Base-by-base conservation (phyloP, 1,139 yeast species). In the Candida albicans region DNA sequence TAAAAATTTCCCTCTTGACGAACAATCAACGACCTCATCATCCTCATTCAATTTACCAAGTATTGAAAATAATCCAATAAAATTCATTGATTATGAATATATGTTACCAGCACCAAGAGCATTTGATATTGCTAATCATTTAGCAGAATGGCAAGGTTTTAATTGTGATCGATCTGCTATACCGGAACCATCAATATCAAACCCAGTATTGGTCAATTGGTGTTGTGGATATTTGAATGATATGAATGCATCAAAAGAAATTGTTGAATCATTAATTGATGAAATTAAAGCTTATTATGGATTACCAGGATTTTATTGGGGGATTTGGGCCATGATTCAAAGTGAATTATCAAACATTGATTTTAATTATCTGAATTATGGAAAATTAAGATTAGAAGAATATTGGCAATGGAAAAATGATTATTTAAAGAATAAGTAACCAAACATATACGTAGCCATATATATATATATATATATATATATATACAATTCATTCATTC, bases 101-200 rank as follows among this genome's bases (percentile, higher is more conserved):
- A 82, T 87, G 77, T 73, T 84, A 55, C 87, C 87, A 2, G 88
- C 89, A 1, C 91, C 95, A 2, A 65, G 93, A 45, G 93, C 88
- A 0, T 87, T 85, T 59, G 95, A 87, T 58, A 80, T 87, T 18
- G 89, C 95, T n/a, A 87, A 87, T 58, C 95, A 87, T 62, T 81
- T 87, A 53, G 84, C 86, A 59, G 95, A 87, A 63, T 87, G 93
- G 93, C 95, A 87, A 58, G 95, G 95, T 1, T 85, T 84, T 54
- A 81, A 82, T 49, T 87, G 95, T 61, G 80, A 82, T 50, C 71
- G 78, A 22, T 64, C 71, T 10, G 76, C 78, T 7, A 82, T 86
- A 33, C 91, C 89, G 0, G 60, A 61, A 8, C 86, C 87, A 1
- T 44, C 64, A 0, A 51, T 50, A 5, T 46, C 58, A 3, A 81